Base-by-base conservation (phyloP, 345 rosid species). In the Turnera subulata region DNA sequence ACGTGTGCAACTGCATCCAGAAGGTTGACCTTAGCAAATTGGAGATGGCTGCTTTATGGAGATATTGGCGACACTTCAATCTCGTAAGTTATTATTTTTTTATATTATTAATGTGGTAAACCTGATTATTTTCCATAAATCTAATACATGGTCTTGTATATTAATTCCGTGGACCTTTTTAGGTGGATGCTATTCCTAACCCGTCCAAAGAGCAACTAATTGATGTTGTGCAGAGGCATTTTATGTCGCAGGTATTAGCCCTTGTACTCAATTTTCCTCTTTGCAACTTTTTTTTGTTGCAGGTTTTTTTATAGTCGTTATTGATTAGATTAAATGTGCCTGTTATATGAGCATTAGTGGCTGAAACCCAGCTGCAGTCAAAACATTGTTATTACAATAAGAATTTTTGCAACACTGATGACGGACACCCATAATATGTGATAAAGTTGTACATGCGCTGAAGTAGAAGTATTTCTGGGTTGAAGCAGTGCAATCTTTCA, bases 1-100 rank as follows among this genome's bases (percentile, higher is more conserved):
- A n/a, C 56, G 22, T 15, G 46, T 29, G 8, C 35, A 8, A 4
- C 35, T 29, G 5, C 35, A 4, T 29, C 58, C 75, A 92, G 91
- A 92, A 78, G 73, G 81, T 86, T 69, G 97, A 93, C 79, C 85
- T 93, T 16, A 82, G 89, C 82, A 93, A 87, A 71, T 68, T 89
- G 79, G 97, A 93, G 80, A 83, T 80, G 79, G 78, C 85, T 69
- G 93, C 97, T 12, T 70, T 93, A 46, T 76, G 83, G 86, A 84
- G 85, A 86, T 89, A 92, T 66, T 75, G 82, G 84, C 85, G 82
- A 65, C 91, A 92, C 62, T 92, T 84, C 74, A 89, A 92, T 82
- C 96, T 89, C 9, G 98, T 92, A 65, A 81, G 95, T 45, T 23
- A 7, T 32, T 13, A 20, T 6, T 24, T 4, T 29, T 29, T 3